These are phyloP conservation scores for Rhizophora mangle DNA, from an alignment of 345 rosid species.

Conservation along the genomic window DNA sequence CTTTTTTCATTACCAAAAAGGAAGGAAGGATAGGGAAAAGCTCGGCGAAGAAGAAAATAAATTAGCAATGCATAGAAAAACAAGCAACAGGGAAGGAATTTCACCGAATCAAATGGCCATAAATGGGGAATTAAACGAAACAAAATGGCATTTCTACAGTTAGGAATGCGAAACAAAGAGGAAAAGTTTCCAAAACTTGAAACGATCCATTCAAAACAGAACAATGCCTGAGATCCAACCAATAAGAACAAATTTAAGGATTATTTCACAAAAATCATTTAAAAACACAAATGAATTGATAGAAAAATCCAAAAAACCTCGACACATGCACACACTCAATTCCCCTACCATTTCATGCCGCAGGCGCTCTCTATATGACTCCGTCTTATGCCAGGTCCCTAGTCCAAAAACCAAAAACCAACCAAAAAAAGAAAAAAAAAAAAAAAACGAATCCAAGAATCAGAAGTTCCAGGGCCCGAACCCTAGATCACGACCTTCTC, in stretches of 20 bases:
- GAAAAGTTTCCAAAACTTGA: background rate
- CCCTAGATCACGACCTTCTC: slow-evolving; percentile 73
- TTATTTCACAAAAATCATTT: background rate
- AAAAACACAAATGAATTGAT: background rate
- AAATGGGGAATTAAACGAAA: slow-evolving; percentile 1
- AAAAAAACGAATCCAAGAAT: slow-evolving; percentile 3
- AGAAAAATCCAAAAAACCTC: background rate
- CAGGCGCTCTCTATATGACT: slow-evolving; percentile 43
- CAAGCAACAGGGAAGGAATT: background rate
- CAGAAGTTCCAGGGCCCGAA: slow-evolving; percentile 35
- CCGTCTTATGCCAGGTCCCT: slow-evolving; percentile 41
- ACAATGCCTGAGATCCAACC: slow-evolving; percentile 23
- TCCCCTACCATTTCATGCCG: slow-evolving; percentile 88
- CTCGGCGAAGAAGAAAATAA: background rate
- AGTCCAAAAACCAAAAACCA: too few species aligned
- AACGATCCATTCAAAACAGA: slow-evolving; percentile 2
- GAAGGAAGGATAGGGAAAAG: background rate
- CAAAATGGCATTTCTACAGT: background rate
- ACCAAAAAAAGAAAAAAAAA: too few species aligned
- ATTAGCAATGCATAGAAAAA: background rate
- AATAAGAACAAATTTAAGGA: slow-evolving; percentile 20
- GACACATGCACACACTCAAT: background rate
- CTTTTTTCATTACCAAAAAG: too few species aligned
- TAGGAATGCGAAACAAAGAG: background rate
- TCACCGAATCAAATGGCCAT: slow-evolving; percentile 1